phyloP scores from a whole-genome alignment of 352 stramenopile species.

The Globisporangium apiculatum region DNA sequence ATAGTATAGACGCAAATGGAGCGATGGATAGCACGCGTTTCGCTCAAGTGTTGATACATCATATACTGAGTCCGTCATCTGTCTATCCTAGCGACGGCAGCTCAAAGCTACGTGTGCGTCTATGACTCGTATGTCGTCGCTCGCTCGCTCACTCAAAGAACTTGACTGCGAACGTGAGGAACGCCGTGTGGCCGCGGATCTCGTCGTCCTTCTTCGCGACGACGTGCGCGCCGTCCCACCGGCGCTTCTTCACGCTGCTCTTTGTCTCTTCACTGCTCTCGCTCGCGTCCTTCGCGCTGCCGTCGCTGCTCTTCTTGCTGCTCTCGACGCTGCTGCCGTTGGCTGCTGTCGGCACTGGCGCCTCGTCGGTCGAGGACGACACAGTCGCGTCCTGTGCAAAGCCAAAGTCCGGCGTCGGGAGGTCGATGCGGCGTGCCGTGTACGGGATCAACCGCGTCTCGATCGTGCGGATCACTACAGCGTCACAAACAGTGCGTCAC shows the following conservation, averaged over 20 bases:
- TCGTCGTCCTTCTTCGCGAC: slow-evolving; percentile 83
- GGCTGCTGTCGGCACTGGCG: slow-evolving; percentile 8
- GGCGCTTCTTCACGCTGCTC: slow-evolving; percentile 37
- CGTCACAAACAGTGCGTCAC: not conserved
- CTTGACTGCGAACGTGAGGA: slow-evolving; percentile 83
- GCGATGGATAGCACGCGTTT: too few species aligned
- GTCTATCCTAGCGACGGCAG: too few species aligned
- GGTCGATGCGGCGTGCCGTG: slow-evolving; percentile 53
- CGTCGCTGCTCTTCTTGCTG: slow-evolving; percentile 1
- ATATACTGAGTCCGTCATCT: too few species aligned
- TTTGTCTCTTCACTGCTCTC: slow-evolving; percentile 15
- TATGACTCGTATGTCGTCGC: too few species aligned
- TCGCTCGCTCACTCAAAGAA: slow-evolving; percentile 33
- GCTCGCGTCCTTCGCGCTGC: slow-evolving; percentile 15
- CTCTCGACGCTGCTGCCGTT: slow-evolving; percentile 15
- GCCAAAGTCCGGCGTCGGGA: slow-evolving; percentile 71
- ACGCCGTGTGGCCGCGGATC: slow-evolving; percentile 83
- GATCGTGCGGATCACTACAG: slow-evolving; percentile 80
- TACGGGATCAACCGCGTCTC: slow-evolving; percentile 91
- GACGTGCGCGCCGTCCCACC: slow-evolving; percentile 51
- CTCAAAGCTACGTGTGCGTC: too few species aligned
- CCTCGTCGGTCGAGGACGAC: not conserved
- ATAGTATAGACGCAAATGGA: too few species aligned
- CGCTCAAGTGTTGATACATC: too few species aligned
- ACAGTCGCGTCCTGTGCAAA: slow-evolving; percentile 12